Evolutionary conservation across 257 asterid genomes (phyloP).

Genomic region (Fraxinus cuspidata): DNA sequence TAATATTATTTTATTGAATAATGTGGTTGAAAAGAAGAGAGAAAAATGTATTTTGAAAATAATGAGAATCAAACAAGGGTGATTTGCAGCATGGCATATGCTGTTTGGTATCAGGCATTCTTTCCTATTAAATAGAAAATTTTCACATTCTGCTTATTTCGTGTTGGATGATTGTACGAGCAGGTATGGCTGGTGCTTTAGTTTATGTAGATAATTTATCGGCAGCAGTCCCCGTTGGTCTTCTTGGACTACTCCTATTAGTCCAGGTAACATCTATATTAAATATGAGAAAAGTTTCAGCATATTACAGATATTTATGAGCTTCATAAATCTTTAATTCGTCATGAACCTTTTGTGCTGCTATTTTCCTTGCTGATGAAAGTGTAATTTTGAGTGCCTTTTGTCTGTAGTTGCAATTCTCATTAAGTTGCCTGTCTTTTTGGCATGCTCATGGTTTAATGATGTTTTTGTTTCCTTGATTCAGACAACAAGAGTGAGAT

Average conservation of each 20-base stretch:
- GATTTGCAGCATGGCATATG: neutral
- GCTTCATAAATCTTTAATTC: neutral
- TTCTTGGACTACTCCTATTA: constrained; percentile 85
- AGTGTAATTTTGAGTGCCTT: neutral
- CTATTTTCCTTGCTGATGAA: neutral
- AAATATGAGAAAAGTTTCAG: neutral
- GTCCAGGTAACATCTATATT: constrained; percentile 58
- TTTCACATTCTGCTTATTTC: constrained; percentile 4
- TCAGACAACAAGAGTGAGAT: constrained; percentile 90
- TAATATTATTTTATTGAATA: no score
- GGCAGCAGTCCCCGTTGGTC: constrained; percentile 84
- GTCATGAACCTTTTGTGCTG: neutral
- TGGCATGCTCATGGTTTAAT: neutral
- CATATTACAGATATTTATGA: neutral
- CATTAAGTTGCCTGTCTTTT: neutral
- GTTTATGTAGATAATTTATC: constrained; percentile 61
- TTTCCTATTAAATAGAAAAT: neutral
- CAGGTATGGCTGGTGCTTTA: constrained; percentile 77
- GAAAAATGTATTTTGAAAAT: no score
- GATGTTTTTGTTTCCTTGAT: constrained; percentile 23
- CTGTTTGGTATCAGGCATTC: neutral
- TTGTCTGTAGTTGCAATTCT: neutral
- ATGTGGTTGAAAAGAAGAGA: no score
- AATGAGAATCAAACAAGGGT: no score
- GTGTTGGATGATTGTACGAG: constrained; percentile 25